A percentile compares a stretch with the other conserved stretches of the same genome.
phyloP scores from a whole-genome alignment of 306 rosid genomes.

The Quercus alba region DNA sequence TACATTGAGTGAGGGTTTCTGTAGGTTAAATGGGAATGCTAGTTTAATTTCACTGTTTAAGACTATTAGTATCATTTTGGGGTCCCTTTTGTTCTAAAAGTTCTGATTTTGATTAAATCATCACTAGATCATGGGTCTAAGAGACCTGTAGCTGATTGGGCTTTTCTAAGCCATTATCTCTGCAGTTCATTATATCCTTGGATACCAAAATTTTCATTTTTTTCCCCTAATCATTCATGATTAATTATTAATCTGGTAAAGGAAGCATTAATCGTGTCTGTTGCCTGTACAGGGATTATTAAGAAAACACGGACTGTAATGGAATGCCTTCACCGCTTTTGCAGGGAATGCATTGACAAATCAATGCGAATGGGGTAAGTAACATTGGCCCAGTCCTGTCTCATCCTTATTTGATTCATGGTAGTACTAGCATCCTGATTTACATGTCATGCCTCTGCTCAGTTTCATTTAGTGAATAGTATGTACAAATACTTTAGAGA shows the following conservation, averaged over 20 bases:
- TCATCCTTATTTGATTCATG: conserved; percentile 20
- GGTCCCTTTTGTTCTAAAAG: not conserved
- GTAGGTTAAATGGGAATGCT: not conserved
- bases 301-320: conserved; percentile 95
- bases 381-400: conserved; percentile 13
- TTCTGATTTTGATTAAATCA: not conserved
- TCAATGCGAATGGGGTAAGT: conserved; percentile 91
- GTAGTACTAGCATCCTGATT: conserved; percentile 4
- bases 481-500: not conserved
- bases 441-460: conserved; percentile 10
- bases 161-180: not conserved
- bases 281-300: conserved; percentile 59
- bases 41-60: not conserved
- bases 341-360: conserved; percentile 98
- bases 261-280: not conserved
- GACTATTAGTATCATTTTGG: not conserved
- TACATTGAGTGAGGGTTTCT: not conserved
- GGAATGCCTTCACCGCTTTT: conserved; percentile 98
- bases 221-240: not conserved
- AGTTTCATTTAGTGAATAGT: conserved; percentile 10
- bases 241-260: not conserved
- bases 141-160: no score
- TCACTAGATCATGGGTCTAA: no score
- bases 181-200: not conserved
- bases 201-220: not conserved